Conservation (phyloP, 2,329 filamentous ascomycete species). For the Hymenoscyphus salicellus region DNA sequence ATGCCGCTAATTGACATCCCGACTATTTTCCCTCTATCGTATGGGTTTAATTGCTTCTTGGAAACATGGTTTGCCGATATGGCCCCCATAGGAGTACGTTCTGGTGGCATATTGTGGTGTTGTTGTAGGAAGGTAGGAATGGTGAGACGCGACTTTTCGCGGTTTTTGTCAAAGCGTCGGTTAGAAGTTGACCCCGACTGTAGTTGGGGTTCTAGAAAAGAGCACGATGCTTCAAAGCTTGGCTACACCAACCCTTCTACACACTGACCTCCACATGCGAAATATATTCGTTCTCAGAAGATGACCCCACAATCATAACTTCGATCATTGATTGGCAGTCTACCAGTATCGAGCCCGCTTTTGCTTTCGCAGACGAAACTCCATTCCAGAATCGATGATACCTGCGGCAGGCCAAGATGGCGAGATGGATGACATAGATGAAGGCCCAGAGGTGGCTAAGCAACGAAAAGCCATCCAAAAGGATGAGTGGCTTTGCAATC, state of each 20-base stretch:
- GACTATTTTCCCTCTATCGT: no score
- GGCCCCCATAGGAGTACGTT: no score
- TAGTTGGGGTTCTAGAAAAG: constrained; percentile 35
- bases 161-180: no score
- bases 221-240: constrained; percentile 32
- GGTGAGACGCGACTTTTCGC: no score
- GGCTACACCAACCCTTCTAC: constrained; percentile 37
- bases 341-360: constrained; percentile 40
- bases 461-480: constrained; percentile 32
- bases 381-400: constrained; percentile 25
- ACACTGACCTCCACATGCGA: constrained; percentile 42
- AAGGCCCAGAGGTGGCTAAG: not conserved
- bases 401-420: constrained; percentile 17
- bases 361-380: constrained; percentile 39
- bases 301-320: constrained; percentile 39
- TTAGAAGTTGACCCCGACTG: no score
- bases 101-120: no score
- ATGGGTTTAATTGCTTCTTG: no score
- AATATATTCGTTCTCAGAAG: constrained; percentile 44
- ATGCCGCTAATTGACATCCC: no score
- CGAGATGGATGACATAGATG: not conserved
- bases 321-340: constrained; percentile 45
- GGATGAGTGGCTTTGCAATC: constrained; percentile 18
- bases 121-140: no score
- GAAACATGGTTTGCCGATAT: no score